phyloP scores from a whole-genome alignment of 495 filamentous ascomycete genomes.

The Tuber brumale region DNA sequence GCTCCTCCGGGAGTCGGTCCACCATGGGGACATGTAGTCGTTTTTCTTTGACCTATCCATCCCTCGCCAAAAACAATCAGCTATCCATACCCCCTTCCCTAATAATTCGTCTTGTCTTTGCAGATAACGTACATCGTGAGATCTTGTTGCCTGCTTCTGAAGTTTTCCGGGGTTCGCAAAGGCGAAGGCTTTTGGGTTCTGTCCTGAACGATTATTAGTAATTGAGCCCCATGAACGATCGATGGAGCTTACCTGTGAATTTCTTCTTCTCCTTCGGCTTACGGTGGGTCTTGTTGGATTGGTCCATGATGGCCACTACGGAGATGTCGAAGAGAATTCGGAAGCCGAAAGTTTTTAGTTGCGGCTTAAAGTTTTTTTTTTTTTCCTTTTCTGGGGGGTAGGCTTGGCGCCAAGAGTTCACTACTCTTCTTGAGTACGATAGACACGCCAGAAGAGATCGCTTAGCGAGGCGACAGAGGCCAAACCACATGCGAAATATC shows the following conservation, averaged over 20 bases:
- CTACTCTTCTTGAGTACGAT: not conserved
- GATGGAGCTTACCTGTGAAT: constrained; percentile 49
- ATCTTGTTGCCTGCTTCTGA: constrained; percentile 74
- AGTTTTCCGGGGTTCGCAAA: constrained; percentile 78
- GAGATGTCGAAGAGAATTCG: not conserved
- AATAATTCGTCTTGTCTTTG: not conserved
- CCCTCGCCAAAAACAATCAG: constrained; percentile 7
- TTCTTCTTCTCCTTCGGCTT: constrained; percentile 89
- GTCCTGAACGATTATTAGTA: constrained; percentile 48
- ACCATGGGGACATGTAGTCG: constrained; percentile 87
- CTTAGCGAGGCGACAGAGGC: too few species aligned
- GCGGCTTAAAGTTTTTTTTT: not conserved
- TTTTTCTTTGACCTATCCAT: constrained; percentile 77
- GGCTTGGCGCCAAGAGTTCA: not conserved
- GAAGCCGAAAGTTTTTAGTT: not conserved
- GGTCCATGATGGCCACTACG: constrained; percentile 57
- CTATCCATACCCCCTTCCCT: not conserved
- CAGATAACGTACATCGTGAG: constrained; percentile 68
- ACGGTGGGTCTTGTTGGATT: constrained; percentile 78
- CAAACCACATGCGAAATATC: too few species aligned
- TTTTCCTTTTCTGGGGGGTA: not conserved
- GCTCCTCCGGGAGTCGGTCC: constrained; percentile 89
- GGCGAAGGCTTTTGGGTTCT: constrained; percentile 88
- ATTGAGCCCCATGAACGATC: constrained; percentile 31
- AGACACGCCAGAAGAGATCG: too few species aligned